These are phyloP conservation scores for Rhodotorula sp. DNA, from an alignment of 1,284 basidiomycete species.

Conservation along the genomic window DNA sequence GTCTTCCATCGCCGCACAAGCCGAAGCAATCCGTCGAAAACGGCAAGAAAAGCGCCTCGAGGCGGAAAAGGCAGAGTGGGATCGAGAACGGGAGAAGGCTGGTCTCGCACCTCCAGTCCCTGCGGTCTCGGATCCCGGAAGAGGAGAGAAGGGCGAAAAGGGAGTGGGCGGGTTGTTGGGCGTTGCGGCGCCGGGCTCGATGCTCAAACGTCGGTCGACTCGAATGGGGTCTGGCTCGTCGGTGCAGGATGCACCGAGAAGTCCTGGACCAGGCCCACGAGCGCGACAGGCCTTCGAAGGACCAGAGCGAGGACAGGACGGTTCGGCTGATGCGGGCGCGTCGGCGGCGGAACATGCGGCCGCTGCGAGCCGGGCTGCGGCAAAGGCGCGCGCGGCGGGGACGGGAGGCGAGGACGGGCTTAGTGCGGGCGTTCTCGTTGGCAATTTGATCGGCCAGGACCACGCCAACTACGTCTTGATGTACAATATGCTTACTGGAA, in stretches of 20 bases:
- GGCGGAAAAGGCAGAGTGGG: constrained; percentile 14
- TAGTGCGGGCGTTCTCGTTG: constrained; percentile 63
- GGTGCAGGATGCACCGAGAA: background rate
- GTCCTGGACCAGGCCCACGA: background rate
- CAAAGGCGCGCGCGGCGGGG: background rate
- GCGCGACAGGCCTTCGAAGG: background rate
- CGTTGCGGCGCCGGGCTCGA: background rate
- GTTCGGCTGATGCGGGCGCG: background rate
- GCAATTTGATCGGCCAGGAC: constrained; percentile 92
- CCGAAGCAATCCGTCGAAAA: constrained; percentile 33
- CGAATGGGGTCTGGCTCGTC: constrained; percentile 13
- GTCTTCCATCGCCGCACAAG: constrained; percentile 30
- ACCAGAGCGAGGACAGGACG: background rate
- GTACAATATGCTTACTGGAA: constrained; percentile 99
- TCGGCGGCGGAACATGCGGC: background rate
- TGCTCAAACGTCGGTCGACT: constrained; percentile 10
- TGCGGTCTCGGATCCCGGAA: background rate
- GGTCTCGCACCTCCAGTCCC: background rate
- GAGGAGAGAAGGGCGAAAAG: background rate
- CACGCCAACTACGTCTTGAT: constrained; percentile 98
- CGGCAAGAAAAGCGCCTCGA: constrained; percentile 29
- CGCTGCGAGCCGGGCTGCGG: background rate
- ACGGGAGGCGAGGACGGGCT: background rate
- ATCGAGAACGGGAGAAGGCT: constrained; percentile 1
- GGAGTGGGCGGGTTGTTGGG: background rate